Conservation (phyloP, 768 basidiomycete species). For the Tubosaeta sp. region DNA sequence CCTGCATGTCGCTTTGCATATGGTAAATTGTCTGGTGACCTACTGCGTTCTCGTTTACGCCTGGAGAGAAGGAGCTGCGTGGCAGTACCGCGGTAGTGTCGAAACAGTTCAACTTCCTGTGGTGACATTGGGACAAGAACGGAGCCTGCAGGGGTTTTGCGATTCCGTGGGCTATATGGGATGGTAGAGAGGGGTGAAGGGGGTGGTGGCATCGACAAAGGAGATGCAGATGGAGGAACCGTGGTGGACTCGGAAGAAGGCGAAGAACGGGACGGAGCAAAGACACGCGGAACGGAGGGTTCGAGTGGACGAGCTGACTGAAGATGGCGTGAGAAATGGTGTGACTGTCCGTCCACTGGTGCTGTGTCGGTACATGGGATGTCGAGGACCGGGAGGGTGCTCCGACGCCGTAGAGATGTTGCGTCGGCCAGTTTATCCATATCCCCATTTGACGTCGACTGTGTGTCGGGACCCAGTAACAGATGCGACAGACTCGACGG, state of each 20-base stretch:
- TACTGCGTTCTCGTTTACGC: slow-evolving; percentile 46
- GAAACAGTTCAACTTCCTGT: slow-evolving; percentile 58
- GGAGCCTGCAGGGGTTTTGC: slow-evolving; percentile 56
- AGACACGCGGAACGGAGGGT: slow-evolving; percentile 19
- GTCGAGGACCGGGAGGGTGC: slow-evolving; percentile 30
- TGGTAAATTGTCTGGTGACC: slow-evolving; percentile 36
- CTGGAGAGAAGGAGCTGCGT: slow-evolving; percentile 46
- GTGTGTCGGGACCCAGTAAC: slow-evolving; percentile 28
- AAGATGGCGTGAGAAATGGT: slow-evolving; percentile 25
- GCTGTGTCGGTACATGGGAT: slow-evolving; percentile 28
- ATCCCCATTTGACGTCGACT: slow-evolving; percentile 25
- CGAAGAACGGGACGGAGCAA: slow-evolving; percentile 34
- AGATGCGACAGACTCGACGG: slow-evolving; percentile 45
- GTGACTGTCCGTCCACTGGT: slow-evolving; percentile 18
- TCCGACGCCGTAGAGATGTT: slow-evolving; percentile 29
- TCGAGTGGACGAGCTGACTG: slow-evolving; percentile 21
- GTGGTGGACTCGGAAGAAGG: slow-evolving; percentile 31
- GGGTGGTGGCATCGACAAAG: slow-evolving; percentile 31
- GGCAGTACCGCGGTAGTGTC: slow-evolving; percentile 53
- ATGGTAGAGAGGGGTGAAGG: slow-evolving; percentile 30
- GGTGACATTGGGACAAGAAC: slow-evolving; percentile 63
- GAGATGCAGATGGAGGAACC: slow-evolving; percentile 26
- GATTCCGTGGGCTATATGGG: slow-evolving; percentile 62
- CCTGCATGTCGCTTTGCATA: slow-evolving; percentile 52
- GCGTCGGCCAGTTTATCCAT: slow-evolving; percentile 22